phyloP scores from a whole-genome alignment of 495 filamentous ascomycete genomes.

The Penicillium paxilli region DNA sequence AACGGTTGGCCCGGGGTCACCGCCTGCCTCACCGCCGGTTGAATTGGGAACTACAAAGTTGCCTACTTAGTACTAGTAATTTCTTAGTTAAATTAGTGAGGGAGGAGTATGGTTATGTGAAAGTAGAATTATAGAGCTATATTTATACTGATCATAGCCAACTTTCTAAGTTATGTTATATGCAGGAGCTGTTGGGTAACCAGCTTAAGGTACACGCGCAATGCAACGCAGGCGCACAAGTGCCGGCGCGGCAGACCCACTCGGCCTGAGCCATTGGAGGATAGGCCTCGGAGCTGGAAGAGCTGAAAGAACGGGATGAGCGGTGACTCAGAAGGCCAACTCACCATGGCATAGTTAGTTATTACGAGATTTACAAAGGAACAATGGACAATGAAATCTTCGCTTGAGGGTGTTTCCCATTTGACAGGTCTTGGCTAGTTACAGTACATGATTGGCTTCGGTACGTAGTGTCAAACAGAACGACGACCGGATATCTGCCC shows the following conservation, averaged over 20 bases:
- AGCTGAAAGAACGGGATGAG: too few relatives aligned
- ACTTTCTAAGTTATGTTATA: too few relatives aligned
- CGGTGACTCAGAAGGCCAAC: too few relatives aligned
- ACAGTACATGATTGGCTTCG: constrained; percentile 23
- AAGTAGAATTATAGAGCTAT: too few relatives aligned
- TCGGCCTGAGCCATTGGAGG: background rate
- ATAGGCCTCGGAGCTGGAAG: too few relatives aligned
- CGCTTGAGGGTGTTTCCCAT: constrained; percentile 26
- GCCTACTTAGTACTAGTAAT: background rate
- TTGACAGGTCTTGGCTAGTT: constrained; percentile 22
- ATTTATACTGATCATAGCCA: too few relatives aligned
- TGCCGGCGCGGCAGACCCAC: background rate
- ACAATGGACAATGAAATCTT: constrained; percentile 1
- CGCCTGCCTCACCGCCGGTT: constrained; percentile 22
- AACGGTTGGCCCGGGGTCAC: constrained; percentile 20
- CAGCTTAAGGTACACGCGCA: background rate
- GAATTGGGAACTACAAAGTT: background rate
- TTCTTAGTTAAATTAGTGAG: too few relatives aligned
- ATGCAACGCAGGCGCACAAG: background rate
- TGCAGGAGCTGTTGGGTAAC: background rate
- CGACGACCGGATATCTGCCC: constrained; percentile 12
- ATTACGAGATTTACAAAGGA: background rate
- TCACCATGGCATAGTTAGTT: too few relatives aligned
- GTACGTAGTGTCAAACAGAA: constrained; percentile 20
- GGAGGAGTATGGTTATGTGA: too few relatives aligned